phyloP scores from a whole-genome alignment of 257 asterid species.

The Jacaranda mimosifolia region DNA sequence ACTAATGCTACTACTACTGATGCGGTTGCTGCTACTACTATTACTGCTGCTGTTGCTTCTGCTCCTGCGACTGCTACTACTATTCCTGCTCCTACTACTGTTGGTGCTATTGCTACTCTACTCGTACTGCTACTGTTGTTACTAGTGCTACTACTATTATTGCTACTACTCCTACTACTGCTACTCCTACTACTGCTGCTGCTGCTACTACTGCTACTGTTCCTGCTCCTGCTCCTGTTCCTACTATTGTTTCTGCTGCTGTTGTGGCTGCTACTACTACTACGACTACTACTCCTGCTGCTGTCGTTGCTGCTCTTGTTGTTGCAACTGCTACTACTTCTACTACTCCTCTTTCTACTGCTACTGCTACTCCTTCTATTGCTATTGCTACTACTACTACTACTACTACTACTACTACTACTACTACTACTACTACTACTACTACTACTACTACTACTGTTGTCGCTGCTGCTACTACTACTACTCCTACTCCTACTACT shows the following conservation, averaged over 20 bases:
- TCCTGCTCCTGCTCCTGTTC: too few species aligned
- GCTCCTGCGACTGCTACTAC: background rate
- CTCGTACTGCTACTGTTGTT: too few species aligned
- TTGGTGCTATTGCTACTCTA: too few species aligned
- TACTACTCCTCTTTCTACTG: background rate
- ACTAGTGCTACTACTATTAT: too few species aligned
- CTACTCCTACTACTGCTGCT: too few species aligned
- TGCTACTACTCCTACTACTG: background rate
- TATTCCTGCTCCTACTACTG: background rate
- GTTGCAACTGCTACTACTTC: background rate
- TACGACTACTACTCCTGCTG: background rate
- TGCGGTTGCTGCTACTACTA: background rate
- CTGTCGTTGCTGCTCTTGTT: background rate
- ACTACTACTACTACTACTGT: background rate
- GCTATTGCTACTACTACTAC: background rate
- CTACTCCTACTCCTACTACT: background rate
- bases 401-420: background rate
- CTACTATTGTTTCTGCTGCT: too few species aligned
- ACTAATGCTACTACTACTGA: background rate
- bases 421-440: background rate
- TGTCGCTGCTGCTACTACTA: background rate
- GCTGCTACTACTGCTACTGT: too few species aligned
- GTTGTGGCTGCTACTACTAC: too few species aligned
- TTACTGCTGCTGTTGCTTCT: background rate
- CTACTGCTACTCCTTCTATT: background rate